These are phyloP conservation scores for Narthecium ossifragum DNA, from an alignment of 106 monocot genomes.

Conservation along the genomic window DNA sequence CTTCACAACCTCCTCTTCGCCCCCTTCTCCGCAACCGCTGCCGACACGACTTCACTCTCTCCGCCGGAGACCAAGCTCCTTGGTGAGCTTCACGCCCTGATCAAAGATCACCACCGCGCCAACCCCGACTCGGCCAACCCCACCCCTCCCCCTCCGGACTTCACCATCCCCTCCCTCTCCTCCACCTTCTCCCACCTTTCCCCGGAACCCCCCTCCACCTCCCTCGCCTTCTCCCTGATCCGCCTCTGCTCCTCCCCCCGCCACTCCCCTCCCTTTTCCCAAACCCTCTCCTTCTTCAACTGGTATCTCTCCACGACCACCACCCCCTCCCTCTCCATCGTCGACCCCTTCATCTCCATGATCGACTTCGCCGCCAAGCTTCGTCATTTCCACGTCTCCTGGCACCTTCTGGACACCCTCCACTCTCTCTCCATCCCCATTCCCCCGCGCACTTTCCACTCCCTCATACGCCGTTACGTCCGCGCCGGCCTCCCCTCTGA, in stretches of 20 bases:
- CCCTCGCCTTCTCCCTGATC: constrained; percentile 42
- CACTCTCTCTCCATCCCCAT: constrained; percentile 28
- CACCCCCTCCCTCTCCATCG: constrained; percentile 1
- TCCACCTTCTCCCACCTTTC: constrained; percentile 6
- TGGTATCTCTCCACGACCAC: constrained; percentile 32
- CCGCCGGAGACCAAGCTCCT: constrained; percentile 30
- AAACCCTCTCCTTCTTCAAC: constrained; percentile 65
- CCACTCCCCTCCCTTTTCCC: constrained; percentile 47
- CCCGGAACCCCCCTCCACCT: constrained; percentile 24
- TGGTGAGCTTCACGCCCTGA: constrained; percentile 22
- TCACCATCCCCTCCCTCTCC: constrained; percentile 16
- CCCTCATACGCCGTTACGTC: constrained; percentile 67
- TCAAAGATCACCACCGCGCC: constrained; percentile 40
- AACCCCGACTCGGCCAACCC: constrained; percentile 33
- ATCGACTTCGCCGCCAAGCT: constrained; percentile 82
- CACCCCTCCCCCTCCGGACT: constrained; percentile 21
- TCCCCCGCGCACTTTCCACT: constrained; percentile 30
- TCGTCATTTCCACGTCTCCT: constrained; percentile 61
- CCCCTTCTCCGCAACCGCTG: neutral
- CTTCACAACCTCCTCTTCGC: neutral
- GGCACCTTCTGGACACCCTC: constrained; percentile 67
- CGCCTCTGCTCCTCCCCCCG: constrained; percentile 39
- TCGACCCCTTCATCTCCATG: constrained; percentile 38
- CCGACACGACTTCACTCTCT: constrained; percentile 3
- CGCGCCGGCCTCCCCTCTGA: constrained; percentile 60